Evolutionary conservation across 495 filamentous ascomycete species (phyloP), one percentile per base, ranked within the genome.

Genomic region (Parmelia sp.): DNA sequence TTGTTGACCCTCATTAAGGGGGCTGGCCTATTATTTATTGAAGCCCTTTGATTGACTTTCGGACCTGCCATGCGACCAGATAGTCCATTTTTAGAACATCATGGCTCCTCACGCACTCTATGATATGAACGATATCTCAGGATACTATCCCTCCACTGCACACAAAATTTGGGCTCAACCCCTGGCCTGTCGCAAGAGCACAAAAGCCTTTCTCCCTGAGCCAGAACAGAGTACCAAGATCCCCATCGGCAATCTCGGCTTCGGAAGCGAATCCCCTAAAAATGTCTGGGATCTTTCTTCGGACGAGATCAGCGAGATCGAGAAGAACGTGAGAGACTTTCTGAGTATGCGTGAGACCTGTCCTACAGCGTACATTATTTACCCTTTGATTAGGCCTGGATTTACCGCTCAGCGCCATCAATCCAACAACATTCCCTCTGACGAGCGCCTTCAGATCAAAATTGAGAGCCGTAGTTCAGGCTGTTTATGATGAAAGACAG

Each of bases 341-440:
- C 51, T 40, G 5, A 33, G 61, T 63, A 42, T 42, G 61, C 39
- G 40, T 17, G 4, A 44, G 40, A 44, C 15, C 17, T 44, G 2
- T 19, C 15, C 4, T 14, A 44, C 17, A 2, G 17, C 40, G 40
- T 44, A 44, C 40, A 44, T 19, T 8, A 21, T 9, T 9, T 45
- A 17, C n/a, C 4, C 10, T 23, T 8, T 23, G 23, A 44, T 9
- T 39, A 82, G 81, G 74, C 3, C 69, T 83, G 27, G 70, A 76
- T 17, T 71, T 78, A 44, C 68, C 79, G 3, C 66, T 82, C 14
- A 82, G 83, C 15, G 69, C 76, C 62, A 74, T 87, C 65, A 79
- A 63, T 39, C 76, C 76, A 64, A 72, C 76, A 4, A 87, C 80
- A 7, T 88, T 88, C 68, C 83, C 84, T 1, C 72, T 88, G 0